Evolutionary conservation across 164 flowering plant genomes (phyloP), one percentile per base, ranked within the genome.

Genomic region (Buxus sempervirens): DNA sequence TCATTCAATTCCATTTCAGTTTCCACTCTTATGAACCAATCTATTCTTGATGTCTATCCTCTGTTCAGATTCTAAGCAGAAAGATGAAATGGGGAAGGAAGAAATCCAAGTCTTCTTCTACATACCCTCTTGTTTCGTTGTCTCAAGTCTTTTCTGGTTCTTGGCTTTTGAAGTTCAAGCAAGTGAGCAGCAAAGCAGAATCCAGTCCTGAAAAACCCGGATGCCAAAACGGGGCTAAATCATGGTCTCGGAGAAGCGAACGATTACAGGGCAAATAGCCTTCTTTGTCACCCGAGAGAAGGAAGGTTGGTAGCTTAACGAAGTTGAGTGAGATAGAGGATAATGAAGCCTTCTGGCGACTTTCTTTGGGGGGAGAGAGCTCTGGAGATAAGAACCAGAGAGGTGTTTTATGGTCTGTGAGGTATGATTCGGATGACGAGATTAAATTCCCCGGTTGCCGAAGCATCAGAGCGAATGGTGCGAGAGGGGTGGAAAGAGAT

Each of bases 101-200:
- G 72, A 84, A 81, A 73, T 53, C 70, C 21, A 68, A 75, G 20
- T 68, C 80, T 32, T 32, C 38, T 3, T 32, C 38, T 3, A 7
- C 38, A 32, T 32, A 82, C 14, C 67, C 68, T 22, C 55, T 72
- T 65, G 60, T 79, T 54, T 76, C 81, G 21, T 61, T 83, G 56
- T 80, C 86, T 36, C 82, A 76, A 28, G 79, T 83, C 25, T 83
- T 85, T 54, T 86, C 87, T 23, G 24, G 49, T 42, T 88, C 95
- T 14, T 91, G 95, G 97, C 48, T 88, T 58, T 79, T 89, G 2
- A 86, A 73, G 82, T 74, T 89, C 73, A 89, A 82, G 86, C 83
- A 73, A 55, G 82, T 72, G 80, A 65, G 76, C 27, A 54, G 16
- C 58, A 77, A 67, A 54, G 14, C 77, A 27, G 73, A 75, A 27